phyloP scores from a whole-genome alignment of 768 basidiomycete species.

The Amanita polypyramis region DNA sequence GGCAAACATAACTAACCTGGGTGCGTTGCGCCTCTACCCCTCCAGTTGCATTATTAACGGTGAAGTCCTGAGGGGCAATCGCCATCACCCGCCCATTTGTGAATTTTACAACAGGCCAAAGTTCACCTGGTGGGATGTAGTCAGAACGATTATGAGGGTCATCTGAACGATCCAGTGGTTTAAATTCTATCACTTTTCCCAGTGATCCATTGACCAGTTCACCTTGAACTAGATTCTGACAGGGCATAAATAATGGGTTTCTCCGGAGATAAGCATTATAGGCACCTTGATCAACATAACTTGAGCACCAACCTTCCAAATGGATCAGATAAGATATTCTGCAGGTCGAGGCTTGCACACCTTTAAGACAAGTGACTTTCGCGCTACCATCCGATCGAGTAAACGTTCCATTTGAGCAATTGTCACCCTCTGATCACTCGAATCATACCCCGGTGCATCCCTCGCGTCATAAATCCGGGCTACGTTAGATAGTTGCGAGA shows the following conservation, averaged over 20 bases:
- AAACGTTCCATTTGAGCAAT: conserved; percentile 29
- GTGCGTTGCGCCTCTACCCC: conserved; percentile 45
- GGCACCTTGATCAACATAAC: conserved; percentile 73
- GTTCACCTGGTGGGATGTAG: conserved; percentile 7
- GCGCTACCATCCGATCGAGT: conserved; percentile 54
- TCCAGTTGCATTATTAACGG: conserved; percentile 50
- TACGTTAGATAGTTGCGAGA: conserved; percentile 30
- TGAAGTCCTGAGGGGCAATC: conserved; percentile 49
- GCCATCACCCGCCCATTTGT: conserved; percentile 34
- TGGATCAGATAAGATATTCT: background rate
- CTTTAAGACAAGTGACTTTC: conserved; percentile 34
- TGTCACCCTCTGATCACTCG: conserved; percentile 25
- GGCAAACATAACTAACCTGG: conserved; percentile 30
- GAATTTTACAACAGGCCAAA: conserved; percentile 57
- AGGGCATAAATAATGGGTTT: conserved; percentile 1
- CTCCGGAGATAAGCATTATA: background rate
- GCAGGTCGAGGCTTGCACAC: conserved; percentile 16
- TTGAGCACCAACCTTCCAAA: conserved; percentile 59
- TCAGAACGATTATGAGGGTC: background rate
- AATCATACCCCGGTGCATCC: conserved; percentile 37
- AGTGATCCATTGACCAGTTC: conserved; percentile 62
- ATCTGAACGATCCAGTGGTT: conserved; percentile 16
- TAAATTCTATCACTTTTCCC: conserved; percentile 42
- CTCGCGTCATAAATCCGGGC: conserved; percentile 28
- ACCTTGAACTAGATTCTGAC: conserved; percentile 60